These are phyloP conservation scores for Coprinellus micaceus DNA, from an alignment of 768 basidiomycete species.

Conservation along the genomic window DNA sequence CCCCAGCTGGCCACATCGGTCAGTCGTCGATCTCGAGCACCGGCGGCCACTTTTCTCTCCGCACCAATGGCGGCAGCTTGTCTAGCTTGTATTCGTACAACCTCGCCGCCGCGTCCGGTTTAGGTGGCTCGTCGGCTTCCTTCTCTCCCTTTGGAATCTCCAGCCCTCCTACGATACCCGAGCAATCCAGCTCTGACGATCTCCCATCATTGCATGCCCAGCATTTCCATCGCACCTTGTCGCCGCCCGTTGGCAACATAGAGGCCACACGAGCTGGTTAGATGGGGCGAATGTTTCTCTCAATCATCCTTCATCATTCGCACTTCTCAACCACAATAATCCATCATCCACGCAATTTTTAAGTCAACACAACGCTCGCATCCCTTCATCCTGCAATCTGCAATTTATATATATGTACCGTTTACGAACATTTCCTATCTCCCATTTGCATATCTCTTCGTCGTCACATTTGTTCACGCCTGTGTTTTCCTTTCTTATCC, in stretches of 20 bases:
- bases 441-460: slow-evolving; percentile 12
- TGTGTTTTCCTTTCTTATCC: slow-evolving; percentile 8
- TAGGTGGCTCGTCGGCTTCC: slow-evolving; percentile 18
- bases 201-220: slow-evolving; percentile 30
- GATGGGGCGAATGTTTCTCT: slow-evolving; percentile 16
- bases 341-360: slow-evolving; percentile 15
- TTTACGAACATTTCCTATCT: slow-evolving; percentile 16
- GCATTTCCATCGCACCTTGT: slow-evolving; percentile 32
- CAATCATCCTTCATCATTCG: slow-evolving; percentile 16
- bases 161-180: slow-evolving; percentile 36
- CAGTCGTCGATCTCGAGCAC: slow-evolving; percentile 27
- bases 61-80: slow-evolving; percentile 20
- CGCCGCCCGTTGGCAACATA: slow-evolving; percentile 34
- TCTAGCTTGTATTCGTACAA: slow-evolving; percentile 26
- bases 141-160: slow-evolving; percentile 38
- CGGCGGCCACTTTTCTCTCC: slow-evolving; percentile 35
- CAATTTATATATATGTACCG: slow-evolving; percentile 20
- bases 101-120: slow-evolving; percentile 19
- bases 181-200: slow-evolving; percentile 30
- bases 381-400: slow-evolving; percentile 7
- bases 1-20: slow-evolving; percentile 21
- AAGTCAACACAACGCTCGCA: slow-evolving; percentile 11
- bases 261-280: slow-evolving; percentile 46
- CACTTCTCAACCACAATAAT: slow-evolving; percentile 18
- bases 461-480: slow-evolving; percentile 6